Percentiles rank a stretch among this genome's conserved stretches.
Evolutionary conservation across 2,329 filamentous ascomycete genomes (phyloP).

Genomic region (Fusarium gaditjirri): DNA sequence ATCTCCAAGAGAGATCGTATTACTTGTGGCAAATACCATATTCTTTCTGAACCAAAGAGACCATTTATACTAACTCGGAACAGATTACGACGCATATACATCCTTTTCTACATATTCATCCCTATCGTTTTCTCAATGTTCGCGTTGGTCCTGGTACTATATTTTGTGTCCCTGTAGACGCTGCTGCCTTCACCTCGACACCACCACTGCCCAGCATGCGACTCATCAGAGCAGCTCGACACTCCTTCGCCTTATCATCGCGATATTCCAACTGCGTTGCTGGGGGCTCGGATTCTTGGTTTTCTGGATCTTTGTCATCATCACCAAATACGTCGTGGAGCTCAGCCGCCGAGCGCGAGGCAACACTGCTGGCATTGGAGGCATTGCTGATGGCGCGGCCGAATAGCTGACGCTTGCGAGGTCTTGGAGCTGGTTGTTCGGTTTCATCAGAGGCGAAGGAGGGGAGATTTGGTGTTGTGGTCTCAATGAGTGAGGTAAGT

Average conservation of each 20-base stretch:
- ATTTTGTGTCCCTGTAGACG: background rate
- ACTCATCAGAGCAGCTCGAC: conserved; percentile 57
- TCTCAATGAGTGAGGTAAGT: conserved; percentile 56
- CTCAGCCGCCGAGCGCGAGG: conserved; percentile 52
- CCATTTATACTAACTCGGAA: background rate
- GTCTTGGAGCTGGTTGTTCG: conserved; percentile 33
- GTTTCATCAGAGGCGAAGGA: conserved; percentile 30
- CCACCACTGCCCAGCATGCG: conserved; percentile 52
- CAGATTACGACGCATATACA: conserved; percentile 5
- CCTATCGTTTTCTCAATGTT: conserved; percentile 40
- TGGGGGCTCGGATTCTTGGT: conserved; percentile 50
- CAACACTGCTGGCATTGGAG: conserved; percentile 61
- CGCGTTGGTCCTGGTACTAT: conserved; percentile 26
- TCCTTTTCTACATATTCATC: background rate
- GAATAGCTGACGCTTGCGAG: conserved; percentile 61
- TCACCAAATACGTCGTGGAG: conserved; percentile 44
- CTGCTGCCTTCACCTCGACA: conserved; percentile 29
- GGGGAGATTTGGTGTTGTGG: conserved; percentile 31
- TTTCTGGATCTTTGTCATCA: conserved; percentile 38
- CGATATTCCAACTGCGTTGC: conserved; percentile 66
- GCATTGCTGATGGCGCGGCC: conserved; percentile 69
- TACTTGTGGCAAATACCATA: background rate
- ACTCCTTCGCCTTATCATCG: conserved; percentile 59
- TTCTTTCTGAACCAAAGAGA: background rate
- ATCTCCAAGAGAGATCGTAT: background rate